Base-by-base conservation (phyloP, 1,284 basidiomycete species). In the Mycena citricolor region DNA sequence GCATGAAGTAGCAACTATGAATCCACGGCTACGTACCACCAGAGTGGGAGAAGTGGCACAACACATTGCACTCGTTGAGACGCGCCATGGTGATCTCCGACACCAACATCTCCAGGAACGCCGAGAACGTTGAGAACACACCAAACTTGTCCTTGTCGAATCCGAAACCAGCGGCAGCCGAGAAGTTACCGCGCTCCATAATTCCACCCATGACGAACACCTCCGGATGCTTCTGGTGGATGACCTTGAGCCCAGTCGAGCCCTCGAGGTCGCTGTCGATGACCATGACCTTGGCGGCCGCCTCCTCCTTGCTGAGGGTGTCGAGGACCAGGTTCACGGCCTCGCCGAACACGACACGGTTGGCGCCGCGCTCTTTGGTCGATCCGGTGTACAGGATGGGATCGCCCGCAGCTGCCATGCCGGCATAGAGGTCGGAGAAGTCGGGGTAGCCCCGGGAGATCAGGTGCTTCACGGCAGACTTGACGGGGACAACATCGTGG, bases 11-110 rank as follows among this genome's bases (percentile, higher is more conserved):
- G 17, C 4, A 24, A 39, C 35, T 14, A 44, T 39, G 32, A 40
- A 22, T 38, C 40, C 16, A 66, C 10, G 32, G n/a, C 7, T 8
- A 28, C 71, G 53, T 60, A 77, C 85, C 84, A 59, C 89, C 90
- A 25, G 87, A 84, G 67, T 92, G 90, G 19, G 88, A 91, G 70
- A 91, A 92, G 67, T 92, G 89, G 58, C 75, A 84, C 22, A 92
- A 76, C 13, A 92, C 81, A 59, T 92, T 92, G 71, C 86, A 88
- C 59, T 84, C 76, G 65, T 91, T 91, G 59, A 91, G 65, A 42
- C 88, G 78, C 13, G 90, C 90, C 90, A 92, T 92, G n/a, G 89
- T 91, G 44, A 90, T 69, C 61, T 92, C 90, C 2, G 88, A 90
- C 47, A 91, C 65, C 47, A 87, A 70, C 90, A 92, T 92, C 73